Conservation (phyloP, 129 eudicot genomes). For the Artemisia annua region DNA sequence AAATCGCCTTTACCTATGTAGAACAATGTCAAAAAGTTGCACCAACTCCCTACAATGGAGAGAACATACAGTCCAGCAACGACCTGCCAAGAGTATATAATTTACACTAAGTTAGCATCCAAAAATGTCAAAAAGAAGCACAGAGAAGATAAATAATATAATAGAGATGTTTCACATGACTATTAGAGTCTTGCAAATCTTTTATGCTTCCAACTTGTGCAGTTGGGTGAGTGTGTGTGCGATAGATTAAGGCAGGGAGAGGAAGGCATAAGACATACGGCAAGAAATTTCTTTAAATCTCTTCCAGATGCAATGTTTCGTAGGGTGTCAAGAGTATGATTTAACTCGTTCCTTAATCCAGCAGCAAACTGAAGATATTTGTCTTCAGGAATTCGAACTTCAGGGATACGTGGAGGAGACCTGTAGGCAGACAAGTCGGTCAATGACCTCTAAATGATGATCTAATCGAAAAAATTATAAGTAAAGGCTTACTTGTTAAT, state of each 20-base stretch:
- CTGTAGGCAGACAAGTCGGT: constrained; percentile 34
- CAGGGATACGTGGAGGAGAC: constrained; percentile 77
- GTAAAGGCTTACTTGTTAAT: constrained; percentile 68
- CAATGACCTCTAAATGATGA: not conserved
- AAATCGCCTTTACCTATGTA: constrained; percentile 55
- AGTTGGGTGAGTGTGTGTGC: not conserved
- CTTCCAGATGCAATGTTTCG: constrained; percentile 76
- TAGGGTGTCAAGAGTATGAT: constrained; percentile 49
- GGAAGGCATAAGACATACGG: constrained; percentile 47
- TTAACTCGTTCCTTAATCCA: constrained; percentile 61
- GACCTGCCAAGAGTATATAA: constrained; percentile 46
- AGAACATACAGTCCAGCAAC: constrained; percentile 74
- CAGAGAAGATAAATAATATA: not conserved
- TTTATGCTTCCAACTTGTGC: too few relatives aligned
- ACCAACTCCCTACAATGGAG: constrained; percentile 74
- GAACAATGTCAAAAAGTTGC: constrained; percentile 86
- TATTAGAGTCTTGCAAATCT: too few relatives aligned
- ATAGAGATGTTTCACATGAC: not conserved
- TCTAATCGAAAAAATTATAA: not conserved
- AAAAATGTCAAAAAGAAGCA: not conserved
- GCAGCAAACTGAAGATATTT: constrained; percentile 61
- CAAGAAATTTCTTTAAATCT: constrained; percentile 82
- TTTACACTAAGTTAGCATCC: constrained; percentile 5
- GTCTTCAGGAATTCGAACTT: constrained; percentile 69
- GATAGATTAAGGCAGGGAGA: not conserved